phyloP scores from a whole-genome alignment of 2,329 filamentous ascomycete species.

The Exophiala phaeomuriformis region DNA sequence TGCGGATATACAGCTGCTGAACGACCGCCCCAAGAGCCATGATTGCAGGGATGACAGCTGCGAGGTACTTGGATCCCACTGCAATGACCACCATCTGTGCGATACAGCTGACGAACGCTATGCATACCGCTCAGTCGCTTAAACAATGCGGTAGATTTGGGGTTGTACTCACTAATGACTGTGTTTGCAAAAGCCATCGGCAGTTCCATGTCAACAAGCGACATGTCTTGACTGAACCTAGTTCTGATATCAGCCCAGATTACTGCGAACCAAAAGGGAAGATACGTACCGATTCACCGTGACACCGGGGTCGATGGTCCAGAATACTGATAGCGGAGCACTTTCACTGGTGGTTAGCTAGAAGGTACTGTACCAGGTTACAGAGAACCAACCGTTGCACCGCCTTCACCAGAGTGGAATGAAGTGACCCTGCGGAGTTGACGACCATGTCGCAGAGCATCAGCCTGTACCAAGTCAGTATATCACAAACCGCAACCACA shows the following conservation, averaged over 20 bases:
- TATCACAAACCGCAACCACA: too few relatives aligned
- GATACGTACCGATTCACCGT: constrained; percentile 31
- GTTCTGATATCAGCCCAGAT: too few relatives aligned
- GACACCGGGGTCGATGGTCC: constrained; percentile 36
- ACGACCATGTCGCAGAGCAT: too few relatives aligned
- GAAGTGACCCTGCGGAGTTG: too few relatives aligned
- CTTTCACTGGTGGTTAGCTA: constrained; percentile 44
- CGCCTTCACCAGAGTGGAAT: too few relatives aligned
- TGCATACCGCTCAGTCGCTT: too few relatives aligned
- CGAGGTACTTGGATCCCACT: constrained; percentile 40
- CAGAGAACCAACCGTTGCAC: too few relatives aligned
- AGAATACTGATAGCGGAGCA: constrained; percentile 40
- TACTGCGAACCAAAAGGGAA: too few relatives aligned
- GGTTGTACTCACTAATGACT: constrained; percentile 5
- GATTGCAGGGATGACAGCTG: constrained; percentile 47
- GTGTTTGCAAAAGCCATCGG: constrained; percentile 34
- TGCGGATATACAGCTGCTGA: constrained; percentile 54
- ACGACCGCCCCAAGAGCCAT: constrained; percentile 43
- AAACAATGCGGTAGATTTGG: too few relatives aligned
- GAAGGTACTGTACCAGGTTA: constrained; percentile 34
- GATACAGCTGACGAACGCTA: too few relatives aligned
- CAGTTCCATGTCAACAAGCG: constrained; percentile 40
- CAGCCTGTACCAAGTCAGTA: too few relatives aligned
- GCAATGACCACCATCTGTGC: constrained; percentile 14
- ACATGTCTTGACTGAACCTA: constrained; percentile 39